These are phyloP conservation scores for Teunomyces tritomae DNA, from an alignment of 805 yeast genomes.

Conservation along the genomic window DNA sequence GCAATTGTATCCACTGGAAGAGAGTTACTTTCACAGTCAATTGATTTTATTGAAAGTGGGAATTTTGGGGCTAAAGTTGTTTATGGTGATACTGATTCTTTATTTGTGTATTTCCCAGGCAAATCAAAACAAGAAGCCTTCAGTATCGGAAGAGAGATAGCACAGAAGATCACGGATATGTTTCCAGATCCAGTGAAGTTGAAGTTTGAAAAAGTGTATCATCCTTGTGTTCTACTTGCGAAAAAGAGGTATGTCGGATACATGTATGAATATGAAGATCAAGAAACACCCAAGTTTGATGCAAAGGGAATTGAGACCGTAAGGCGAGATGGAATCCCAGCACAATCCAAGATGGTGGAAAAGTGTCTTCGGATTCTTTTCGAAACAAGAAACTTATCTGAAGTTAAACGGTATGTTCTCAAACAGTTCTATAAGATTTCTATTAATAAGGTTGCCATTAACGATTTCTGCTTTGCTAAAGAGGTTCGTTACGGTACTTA, in stretches of 20 bases:
- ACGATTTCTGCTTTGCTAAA: conserved; percentile 89
- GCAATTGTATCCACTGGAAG: conserved; percentile 90
- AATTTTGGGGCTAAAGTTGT: conserved; percentile 89
- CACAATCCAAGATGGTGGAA: conserved; percentile 81
- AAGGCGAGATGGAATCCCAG: conserved; percentile 91
- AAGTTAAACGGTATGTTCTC: conserved; percentile 62
- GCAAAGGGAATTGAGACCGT: conserved; percentile 97
- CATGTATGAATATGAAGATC: conserved; percentile 60
- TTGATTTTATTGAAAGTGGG: conserved; percentile 61
- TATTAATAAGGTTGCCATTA: conserved; percentile 60
- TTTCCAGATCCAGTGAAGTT: conserved; percentile 81
- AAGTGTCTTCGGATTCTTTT: conserved; percentile 65
- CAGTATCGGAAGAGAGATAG: conserved; percentile 66
- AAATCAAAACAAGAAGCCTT: conserved; percentile 76
- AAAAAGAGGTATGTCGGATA: conserved; percentile 93
- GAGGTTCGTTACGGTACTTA: conserved; percentile 86
- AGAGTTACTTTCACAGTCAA: conserved; percentile 73
- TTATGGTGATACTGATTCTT: conserved; percentile 94
- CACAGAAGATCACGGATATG: conserved; percentile 54
- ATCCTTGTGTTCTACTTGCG: conserved; percentile 76
- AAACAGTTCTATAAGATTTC: conserved; percentile 66
- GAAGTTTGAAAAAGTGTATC: conserved; percentile 90
- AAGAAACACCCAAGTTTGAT: conserved; percentile 67
- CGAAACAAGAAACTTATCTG: conserved; percentile 66
- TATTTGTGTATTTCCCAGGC: conserved; percentile 90